Evolutionary conservation across 345 rosid genomes (phyloP).

Genomic region (Pistacia vera): DNA sequence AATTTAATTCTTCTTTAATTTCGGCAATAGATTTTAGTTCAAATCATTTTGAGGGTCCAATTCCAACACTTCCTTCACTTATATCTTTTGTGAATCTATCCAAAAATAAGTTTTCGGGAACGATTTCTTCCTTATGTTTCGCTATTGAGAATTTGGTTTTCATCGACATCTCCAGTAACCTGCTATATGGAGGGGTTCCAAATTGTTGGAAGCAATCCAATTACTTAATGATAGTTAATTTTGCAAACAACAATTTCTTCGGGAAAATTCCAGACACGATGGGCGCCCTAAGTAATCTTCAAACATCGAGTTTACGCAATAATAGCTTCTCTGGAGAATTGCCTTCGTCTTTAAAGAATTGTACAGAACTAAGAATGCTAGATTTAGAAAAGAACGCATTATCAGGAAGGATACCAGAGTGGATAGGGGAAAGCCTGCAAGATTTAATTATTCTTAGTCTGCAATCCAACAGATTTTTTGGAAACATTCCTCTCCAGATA

Average conservation of each 20-base stretch:
- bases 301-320: constrained; percentile 29
- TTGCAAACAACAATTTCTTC: constrained; percentile 20
- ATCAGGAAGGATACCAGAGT: background rate
- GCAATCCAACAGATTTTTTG: background rate
- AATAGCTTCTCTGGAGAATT: constrained; percentile 35
- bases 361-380: background rate
- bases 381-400: background rate
- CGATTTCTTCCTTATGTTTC: background rate
- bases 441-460: background rate
- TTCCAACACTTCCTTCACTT: background rate
- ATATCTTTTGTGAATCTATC: background rate
- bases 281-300: constrained; percentile 27
- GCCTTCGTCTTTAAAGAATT: constrained; percentile 31
- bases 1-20: background rate
- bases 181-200: constrained; percentile 33
- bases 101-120: background rate
- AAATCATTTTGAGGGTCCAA: background rate
- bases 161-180: constrained; percentile 43
- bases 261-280: constrained; percentile 28
- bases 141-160: background rate
- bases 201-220: constrained; percentile 1
- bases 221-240: background rate
- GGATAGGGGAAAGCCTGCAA: constrained; percentile 8
- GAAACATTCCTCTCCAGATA: background rate
- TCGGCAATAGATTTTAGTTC: background rate